Evolutionary conservation across 306 rosid genomes (phyloP).

Genomic region (Acacia melanoxylon): DNA sequence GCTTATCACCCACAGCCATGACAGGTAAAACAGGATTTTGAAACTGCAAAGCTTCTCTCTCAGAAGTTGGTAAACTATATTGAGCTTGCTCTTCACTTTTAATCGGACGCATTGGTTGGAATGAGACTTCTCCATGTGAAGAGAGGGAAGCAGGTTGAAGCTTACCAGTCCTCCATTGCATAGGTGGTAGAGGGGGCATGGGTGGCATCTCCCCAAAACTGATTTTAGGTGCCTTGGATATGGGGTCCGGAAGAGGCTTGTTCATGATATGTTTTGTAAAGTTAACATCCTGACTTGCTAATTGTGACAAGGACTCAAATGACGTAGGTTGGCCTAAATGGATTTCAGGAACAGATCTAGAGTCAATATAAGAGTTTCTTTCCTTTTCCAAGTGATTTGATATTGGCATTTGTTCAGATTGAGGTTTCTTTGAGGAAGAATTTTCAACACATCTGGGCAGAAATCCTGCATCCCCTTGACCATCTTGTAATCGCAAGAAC

Average conservation of each 20-base stretch:
- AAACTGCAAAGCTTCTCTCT: constrained; percentile 31
- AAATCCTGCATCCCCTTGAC: constrained; percentile 34
- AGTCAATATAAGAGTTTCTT: constrained; percentile 29
- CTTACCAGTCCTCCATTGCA: constrained; percentile 92
- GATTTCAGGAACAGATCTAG: constrained; percentile 37
- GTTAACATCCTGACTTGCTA: constrained; percentile 39
- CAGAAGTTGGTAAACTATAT: constrained; percentile 39
- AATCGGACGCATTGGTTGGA: constrained; percentile 36
- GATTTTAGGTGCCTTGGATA: constrained; percentile 44
- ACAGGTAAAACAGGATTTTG: constrained; percentile 50
- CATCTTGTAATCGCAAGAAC: constrained; percentile 34
- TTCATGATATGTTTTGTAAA: constrained; percentile 32
- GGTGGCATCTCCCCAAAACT: constrained; percentile 76
- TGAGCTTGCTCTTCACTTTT: constrained; percentile 44
- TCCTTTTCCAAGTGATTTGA: constrained; percentile 35
- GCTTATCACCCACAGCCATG: constrained; percentile 38
- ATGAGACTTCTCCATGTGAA: constrained; percentile 37
- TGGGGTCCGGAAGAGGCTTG: constrained; percentile 40
- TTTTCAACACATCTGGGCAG: constrained; percentile 35
- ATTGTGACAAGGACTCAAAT: constrained; percentile 37
- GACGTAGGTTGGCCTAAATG: constrained; percentile 36
- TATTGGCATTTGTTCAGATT: constrained; percentile 37
- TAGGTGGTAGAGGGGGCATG: constrained; percentile 95
- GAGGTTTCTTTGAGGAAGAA: constrained; percentile 32
- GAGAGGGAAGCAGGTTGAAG: constrained; percentile 48